Conservation (phyloP, 345 rosid species). For the Arabidopsis suecica region DNA sequence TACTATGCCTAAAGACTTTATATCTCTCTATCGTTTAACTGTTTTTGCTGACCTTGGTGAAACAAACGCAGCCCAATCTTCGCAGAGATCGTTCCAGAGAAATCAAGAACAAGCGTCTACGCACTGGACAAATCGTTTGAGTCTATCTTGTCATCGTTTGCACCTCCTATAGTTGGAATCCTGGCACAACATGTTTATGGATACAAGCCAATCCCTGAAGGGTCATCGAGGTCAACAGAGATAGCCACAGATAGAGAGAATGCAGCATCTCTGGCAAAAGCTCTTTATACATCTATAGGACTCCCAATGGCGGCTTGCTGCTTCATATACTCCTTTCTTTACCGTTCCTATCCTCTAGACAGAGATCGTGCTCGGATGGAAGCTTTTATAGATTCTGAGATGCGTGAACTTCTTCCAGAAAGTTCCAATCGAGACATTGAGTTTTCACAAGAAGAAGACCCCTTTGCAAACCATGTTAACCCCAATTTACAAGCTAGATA, state of each 20-base stretch:
- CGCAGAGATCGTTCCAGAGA: slow-evolving; percentile 93
- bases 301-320: slow-evolving; percentile 81
- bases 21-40: not conserved
- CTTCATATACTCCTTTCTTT: slow-evolving; percentile 75
- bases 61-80: slow-evolving; percentile 71
- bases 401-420: slow-evolving; percentile 59
- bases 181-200: slow-evolving; percentile 84
- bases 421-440: slow-evolving; percentile 25
- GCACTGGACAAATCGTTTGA: slow-evolving; percentile 84
- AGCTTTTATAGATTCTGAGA: slow-evolving; percentile 74
- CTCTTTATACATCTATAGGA: slow-evolving; percentile 77
- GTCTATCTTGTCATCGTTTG: slow-evolving; percentile 79
- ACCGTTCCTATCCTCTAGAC: slow-evolving; percentile 79
- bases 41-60: slow-evolving; percentile 21
- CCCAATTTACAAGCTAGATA: slow-evolving; percentile 16
- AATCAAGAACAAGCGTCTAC: slow-evolving; percentile 76
- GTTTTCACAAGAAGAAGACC: slow-evolving; percentile 30
- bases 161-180: slow-evolving; percentile 87
- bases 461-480: slow-evolving; percentile 10
- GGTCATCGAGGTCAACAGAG: slow-evolving; percentile 53
- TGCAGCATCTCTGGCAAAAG: slow-evolving; percentile 79
- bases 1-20: not conserved
- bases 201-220: slow-evolving; percentile 65
- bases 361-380: slow-evolving; percentile 79
- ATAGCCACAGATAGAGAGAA: slow-evolving; percentile 71